Conservation (phyloP, 306 rosid species). For the Trichosanthes truncata region DNA sequence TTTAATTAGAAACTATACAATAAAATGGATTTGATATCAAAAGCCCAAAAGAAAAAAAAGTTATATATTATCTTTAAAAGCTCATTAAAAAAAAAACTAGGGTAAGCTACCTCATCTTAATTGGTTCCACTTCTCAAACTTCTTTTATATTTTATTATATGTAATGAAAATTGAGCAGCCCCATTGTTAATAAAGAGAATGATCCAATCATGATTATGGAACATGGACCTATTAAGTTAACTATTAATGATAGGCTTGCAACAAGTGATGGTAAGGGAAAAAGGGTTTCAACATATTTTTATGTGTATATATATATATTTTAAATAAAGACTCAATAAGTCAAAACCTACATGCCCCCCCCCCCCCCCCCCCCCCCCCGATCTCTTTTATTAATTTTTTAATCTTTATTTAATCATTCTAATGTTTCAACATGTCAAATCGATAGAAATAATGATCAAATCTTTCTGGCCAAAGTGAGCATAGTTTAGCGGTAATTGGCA, state of each 20-base stretch:
- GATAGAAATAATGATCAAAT: background rate
- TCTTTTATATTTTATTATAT: background rate
- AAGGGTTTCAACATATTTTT: background rate
- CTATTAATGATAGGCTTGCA: slow-evolving; percentile 6
- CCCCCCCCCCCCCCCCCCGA: background rate
- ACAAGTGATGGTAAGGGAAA: background rate
- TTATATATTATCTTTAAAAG: background rate
- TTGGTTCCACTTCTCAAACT: slow-evolving; percentile 2
- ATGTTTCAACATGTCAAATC: background rate
- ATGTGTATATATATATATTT: background rate
- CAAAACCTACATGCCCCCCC: background rate
- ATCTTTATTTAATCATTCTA: background rate
- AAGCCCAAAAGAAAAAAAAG: background rate
- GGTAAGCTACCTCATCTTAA: background rate
- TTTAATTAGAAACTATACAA: slow-evolving; percentile 3
- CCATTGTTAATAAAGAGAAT: slow-evolving; percentile 1
- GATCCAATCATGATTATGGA: slow-evolving; percentile 3
- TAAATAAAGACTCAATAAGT: background rate
- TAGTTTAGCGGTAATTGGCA: no score
- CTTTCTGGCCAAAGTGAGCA: no score
- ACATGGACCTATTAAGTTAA: background rate
- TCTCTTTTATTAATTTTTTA: background rate
- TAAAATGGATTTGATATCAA: slow-evolving; percentile 1
- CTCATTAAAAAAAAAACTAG: background rate
- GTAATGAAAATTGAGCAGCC: background rate